Conservation (phyloP, 495 filamentous ascomycete genomes). For the Astrocystis sublimbata region DNA sequence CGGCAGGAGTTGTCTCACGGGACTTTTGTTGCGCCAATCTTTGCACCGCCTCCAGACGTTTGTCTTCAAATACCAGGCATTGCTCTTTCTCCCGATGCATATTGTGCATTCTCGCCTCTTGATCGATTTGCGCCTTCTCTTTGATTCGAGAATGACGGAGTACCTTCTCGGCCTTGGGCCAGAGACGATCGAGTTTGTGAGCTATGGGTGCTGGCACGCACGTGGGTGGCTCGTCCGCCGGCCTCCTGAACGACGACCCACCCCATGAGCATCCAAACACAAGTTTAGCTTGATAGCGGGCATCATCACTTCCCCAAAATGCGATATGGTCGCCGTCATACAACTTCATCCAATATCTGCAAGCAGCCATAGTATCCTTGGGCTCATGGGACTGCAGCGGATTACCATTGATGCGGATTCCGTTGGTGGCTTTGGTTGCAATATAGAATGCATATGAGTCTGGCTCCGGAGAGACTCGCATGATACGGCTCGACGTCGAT, state of each 20-base stretch:
- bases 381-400: slow-evolving; percentile 53
- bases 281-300: slow-evolving; percentile 32
- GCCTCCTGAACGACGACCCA: slow-evolving; percentile 38
- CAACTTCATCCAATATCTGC: slow-evolving; percentile 63
- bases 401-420: slow-evolving; percentile 72
- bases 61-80: slow-evolving; percentile 42
- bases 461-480: slow-evolving; percentile 40
- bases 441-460: slow-evolving; percentile 68
- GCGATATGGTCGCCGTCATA: slow-evolving; percentile 72
- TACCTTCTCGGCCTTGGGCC: slow-evolving; percentile 28
- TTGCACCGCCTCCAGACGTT: slow-evolving; percentile 38
- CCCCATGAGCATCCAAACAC: slow-evolving; percentile 51
- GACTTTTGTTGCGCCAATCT: slow-evolving; percentile 24
- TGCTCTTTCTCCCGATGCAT: slow-evolving; percentile 43
- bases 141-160: slow-evolving; percentile 26
- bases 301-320: slow-evolving; percentile 52
- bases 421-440: slow-evolving; percentile 66
- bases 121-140: slow-evolving; percentile 39
- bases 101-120: slow-evolving; percentile 33
- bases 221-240: slow-evolving; percentile 17
- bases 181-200: slow-evolving; percentile 31
- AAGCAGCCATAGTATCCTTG: slow-evolving; percentile 45
- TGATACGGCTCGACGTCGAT: slow-evolving; percentile 29
- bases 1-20: slow-evolving; percentile 27
- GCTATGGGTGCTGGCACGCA: slow-evolving; percentile 25